Conservation (phyloP, 2,329 filamentous ascomycete species). For the Colletotrichum spaethianum region DNA sequence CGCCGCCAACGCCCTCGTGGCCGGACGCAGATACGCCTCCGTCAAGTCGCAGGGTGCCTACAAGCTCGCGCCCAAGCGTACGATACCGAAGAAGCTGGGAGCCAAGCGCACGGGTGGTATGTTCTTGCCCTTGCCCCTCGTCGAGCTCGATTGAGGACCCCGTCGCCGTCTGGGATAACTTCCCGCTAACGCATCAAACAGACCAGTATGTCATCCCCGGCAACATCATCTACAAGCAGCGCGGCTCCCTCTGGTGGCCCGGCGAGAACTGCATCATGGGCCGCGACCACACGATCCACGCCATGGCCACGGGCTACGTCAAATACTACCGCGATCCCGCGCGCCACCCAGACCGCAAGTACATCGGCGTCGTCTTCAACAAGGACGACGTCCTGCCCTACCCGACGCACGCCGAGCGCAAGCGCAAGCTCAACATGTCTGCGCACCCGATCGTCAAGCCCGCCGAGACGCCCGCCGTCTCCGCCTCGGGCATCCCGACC, state of each 20-base stretch:
- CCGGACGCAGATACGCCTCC: conserved; percentile 68
- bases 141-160: neutral
- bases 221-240: conserved; percentile 98
- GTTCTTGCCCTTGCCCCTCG: conserved; percentile 48
- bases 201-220: conserved; percentile 95
- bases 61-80: conserved; percentile 74
- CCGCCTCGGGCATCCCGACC: conserved; percentile 65
- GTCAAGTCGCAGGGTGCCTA: conserved; percentile 78
- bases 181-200: conserved; percentile 51
- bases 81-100: conserved; percentile 85
- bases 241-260: conserved; percentile 93
- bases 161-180: neutral
- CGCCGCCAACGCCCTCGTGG: conserved; percentile 56
- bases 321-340: conserved; percentile 95
- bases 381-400: conserved; percentile 85
- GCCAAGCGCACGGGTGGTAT: conserved; percentile 92
- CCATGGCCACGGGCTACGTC: conserved; percentile 88
- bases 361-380: conserved; percentile 93
- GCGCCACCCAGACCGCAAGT: conserved; percentile 88
- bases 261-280: conserved; percentile 97
- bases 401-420: conserved; percentile 79
- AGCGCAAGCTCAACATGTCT: conserved; percentile 82
- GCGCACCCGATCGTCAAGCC: conserved; percentile 62
- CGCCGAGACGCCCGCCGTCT: conserved; percentile 56
- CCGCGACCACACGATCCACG: conserved; percentile 95